Conservation (phyloP, 352 stramenopile genomes). For the Pythium rishiriense region DNA sequence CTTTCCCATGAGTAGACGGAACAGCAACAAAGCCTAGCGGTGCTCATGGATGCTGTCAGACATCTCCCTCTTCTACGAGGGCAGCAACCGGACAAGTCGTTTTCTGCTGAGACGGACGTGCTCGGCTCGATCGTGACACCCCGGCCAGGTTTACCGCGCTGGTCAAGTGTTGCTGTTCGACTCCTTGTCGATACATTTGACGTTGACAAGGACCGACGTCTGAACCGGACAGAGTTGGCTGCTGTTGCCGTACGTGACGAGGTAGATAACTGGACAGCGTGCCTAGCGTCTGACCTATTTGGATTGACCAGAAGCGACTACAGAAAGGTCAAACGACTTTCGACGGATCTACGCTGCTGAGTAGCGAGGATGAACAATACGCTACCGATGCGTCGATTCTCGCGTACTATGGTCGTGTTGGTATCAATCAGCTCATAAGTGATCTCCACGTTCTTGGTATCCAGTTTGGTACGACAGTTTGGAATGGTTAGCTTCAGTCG, state of each 20-base stretch:
- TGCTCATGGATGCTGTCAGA: slow-evolving; percentile 38
- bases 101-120: neutral
- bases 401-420: slow-evolving; percentile 34
- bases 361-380: neutral
- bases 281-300: neutral
- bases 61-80: slow-evolving; percentile 27
- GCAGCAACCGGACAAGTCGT: neutral
- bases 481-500: neutral
- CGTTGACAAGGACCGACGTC: slow-evolving; percentile 4
- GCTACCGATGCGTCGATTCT: slow-evolving; percentile 15
- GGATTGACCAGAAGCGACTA: neutral
- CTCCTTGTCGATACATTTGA: slow-evolving; percentile 42
- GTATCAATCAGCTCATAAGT: slow-evolving; percentile 28
- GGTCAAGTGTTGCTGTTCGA: slow-evolving; percentile 28
- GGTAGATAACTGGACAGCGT: neutral
- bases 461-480: slow-evolving; percentile 32
- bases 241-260: slow-evolving; percentile 14
- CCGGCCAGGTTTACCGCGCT: slow-evolving; percentile 28
- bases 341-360: neutral
- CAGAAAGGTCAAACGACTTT: neutral
- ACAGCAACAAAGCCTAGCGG: slow-evolving; percentile 52
- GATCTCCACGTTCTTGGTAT: slow-evolving; percentile 48
- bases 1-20: slow-evolving; percentile 39
- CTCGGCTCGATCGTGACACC: neutral
- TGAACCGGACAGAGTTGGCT: slow-evolving; percentile 32